Base-by-base conservation (phyloP, 208 protist species). In the Crithidia sp. region DNA sequence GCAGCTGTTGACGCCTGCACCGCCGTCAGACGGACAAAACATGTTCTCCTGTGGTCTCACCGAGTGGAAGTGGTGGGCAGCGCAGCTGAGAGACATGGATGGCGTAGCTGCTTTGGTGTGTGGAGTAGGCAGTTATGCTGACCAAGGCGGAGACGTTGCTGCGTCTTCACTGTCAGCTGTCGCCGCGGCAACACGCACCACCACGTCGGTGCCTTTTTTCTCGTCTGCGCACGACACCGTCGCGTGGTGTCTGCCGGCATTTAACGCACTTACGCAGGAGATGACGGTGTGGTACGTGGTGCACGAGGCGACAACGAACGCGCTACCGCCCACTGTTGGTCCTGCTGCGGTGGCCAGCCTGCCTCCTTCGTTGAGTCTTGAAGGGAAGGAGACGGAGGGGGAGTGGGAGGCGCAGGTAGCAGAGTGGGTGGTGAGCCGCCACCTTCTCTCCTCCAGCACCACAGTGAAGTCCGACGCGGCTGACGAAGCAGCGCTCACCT, bases 341-440 rank as follows among this genome's bases (percentile, higher is more conserved):
- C 41, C 43, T 14, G 8, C 14, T 4, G 36, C 10, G 62, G 62
- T 47, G 7, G 62, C 49, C 5, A 53, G 41, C 39, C 40, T 58
- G 7, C 47, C 63, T 37, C 55, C 52, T 4, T 45, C 16, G 39
- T 70, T 28, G 28, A 28, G 28, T 28, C 28, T 28, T 28, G 28
- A 28, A 28, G 28, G 28, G 28, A 28, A 28, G 28, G 28, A 28
- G 28, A 28, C 28, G 28, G 28, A 28, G 1, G 39, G 19, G 14
- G 67, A 58, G 9, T 79, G 74, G 74, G 67, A 73, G 45, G 50
- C 52, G 17, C 43, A 68, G 28, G 67, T 79, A 45, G 67, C 61
- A 13, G 67, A 72, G 52, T 79, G 74, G 74, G 67, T 61, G 12
- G 66, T 61, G 2, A 37, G 40, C 1, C 52, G 43, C 17, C 52